phyloP scores from a whole-genome alignment of 1,139 yeast genomes.

The Geotrichum aggregatum region DNA sequence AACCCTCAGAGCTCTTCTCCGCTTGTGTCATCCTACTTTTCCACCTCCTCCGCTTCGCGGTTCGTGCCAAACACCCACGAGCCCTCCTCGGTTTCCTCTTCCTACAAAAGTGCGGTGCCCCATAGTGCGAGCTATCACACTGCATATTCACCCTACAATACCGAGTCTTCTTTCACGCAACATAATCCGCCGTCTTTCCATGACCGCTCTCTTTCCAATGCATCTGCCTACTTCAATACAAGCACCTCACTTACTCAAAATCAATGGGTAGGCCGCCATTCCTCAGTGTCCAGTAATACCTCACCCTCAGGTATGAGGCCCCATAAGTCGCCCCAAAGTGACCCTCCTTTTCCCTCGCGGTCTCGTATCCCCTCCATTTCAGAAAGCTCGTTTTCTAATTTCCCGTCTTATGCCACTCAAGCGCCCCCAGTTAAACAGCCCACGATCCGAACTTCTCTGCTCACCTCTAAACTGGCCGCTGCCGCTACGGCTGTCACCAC shows the following conservation, averaged over 20 bases:
- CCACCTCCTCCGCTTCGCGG: slow-evolving; percentile 22
- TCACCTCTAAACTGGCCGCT: slow-evolving; percentile 27
- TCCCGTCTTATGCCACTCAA: not conserved
- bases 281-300: slow-evolving; percentile 5
- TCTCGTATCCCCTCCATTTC: slow-evolving; percentile 13
- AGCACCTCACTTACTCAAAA: slow-evolving; percentile 2
- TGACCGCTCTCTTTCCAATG: slow-evolving; percentile 8
- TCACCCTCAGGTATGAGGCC: slow-evolving; percentile 10
- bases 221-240: slow-evolving; percentile 9
- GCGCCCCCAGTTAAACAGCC: slow-evolving; percentile 11
- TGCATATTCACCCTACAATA: slow-evolving; percentile 15
- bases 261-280: slow-evolving; percentile 11
- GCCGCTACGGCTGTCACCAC: slow-evolving; percentile 35
- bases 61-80: slow-evolving; percentile 33
- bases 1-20: slow-evolving; percentile 12
- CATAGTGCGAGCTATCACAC: slow-evolving; percentile 18
- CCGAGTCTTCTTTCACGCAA: slow-evolving; percentile 7
- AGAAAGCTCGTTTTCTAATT: slow-evolving; percentile 1
- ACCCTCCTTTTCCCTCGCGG: slow-evolving; percentile 13
- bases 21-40: slow-evolving; percentile 19
- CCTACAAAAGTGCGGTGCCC: slow-evolving; percentile 29
- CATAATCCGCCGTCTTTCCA: slow-evolving; percentile 7
- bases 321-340: slow-evolving; percentile 15
- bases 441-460: slow-evolving; percentile 24
- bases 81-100: slow-evolving; percentile 34